A percentile compares a stretch with the other conserved stretches of the same genome.
Evolutionary conservation across 352 stramenopile species (phyloP).

Genomic region (Phytophthora colocasiae): DNA sequence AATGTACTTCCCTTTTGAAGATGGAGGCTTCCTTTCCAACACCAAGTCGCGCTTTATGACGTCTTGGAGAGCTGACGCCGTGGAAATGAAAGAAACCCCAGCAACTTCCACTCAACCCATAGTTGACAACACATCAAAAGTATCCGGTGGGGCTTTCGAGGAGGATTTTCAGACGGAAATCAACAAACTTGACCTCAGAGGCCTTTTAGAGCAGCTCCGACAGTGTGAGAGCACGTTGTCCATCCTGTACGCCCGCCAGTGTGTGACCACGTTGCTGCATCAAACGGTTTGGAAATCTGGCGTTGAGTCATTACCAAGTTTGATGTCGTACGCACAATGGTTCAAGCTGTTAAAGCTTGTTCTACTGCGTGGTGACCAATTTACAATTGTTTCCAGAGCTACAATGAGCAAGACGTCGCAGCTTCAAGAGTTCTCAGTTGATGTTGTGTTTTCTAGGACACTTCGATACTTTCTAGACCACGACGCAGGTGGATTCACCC

Average conservation of each 20-base stretch:
- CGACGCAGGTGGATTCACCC: constrained; percentile 18
- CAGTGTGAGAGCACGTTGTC: constrained; percentile 36
- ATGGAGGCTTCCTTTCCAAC: constrained; percentile 75
- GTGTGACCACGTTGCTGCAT: constrained; percentile 23
- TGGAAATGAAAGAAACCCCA: constrained; percentile 41
- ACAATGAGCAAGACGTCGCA: not conserved
- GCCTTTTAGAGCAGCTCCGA: constrained; percentile 26
- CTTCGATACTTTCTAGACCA: constrained; percentile 17
- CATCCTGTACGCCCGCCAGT: constrained; percentile 47
- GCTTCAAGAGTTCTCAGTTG: constrained; percentile 17
- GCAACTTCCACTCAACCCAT: constrained; percentile 9
- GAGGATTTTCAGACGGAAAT: constrained; percentile 37
- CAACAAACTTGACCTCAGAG: constrained; percentile 23
- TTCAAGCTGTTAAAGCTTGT: constrained; percentile 58
- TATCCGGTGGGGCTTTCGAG: constrained; percentile 9
- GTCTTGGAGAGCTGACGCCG: constrained; percentile 31
- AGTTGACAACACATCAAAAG: not conserved
- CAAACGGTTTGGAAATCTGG: constrained; percentile 6
- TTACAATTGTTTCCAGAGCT: constrained; percentile 25
- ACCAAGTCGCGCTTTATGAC: constrained; percentile 42
- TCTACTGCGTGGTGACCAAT: constrained; percentile 62
- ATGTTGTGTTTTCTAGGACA: constrained; percentile 23
- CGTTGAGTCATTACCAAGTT: not conserved
- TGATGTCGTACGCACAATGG: constrained; percentile 36
- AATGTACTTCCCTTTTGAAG: constrained; percentile 89